Evolutionary conservation across 805 yeast species (phyloP).

Genomic region (Teunomyces funiuensis): DNA sequence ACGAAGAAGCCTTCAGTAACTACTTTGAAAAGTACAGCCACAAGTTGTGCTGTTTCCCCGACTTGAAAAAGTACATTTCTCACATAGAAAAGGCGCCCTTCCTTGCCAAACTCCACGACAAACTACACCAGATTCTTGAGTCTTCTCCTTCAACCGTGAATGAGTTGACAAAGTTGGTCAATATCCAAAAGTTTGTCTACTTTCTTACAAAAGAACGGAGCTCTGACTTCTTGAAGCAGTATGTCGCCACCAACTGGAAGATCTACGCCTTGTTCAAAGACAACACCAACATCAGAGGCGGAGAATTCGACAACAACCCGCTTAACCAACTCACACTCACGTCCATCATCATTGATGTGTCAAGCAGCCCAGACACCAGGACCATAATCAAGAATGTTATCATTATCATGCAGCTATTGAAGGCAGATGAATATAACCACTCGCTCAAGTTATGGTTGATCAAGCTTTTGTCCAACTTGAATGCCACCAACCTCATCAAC

Average conservation of each 20-base stretch:
- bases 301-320: slow-evolving; percentile 65
- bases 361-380: slow-evolving; percentile 20
- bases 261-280: slow-evolving; percentile 35
- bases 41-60: slow-evolving; percentile 67
- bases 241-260: slow-evolving; percentile 10
- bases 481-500: slow-evolving; percentile 50
- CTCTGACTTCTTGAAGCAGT: background rate
- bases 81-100: background rate
- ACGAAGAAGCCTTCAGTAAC: slow-evolving; percentile 27
- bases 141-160: slow-evolving; percentile 7
- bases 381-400: slow-evolving; percentile 41
- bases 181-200: slow-evolving; percentile 51
- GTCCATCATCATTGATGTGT: slow-evolving; percentile 36
- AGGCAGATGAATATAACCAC: slow-evolving; percentile 68
- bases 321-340: slow-evolving; percentile 67
- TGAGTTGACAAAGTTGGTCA: slow-evolving; percentile 29
- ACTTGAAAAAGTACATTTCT: slow-evolving; percentile 41
- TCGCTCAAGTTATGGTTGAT: slow-evolving; percentile 71
- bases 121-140: background rate
- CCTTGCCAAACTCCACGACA: background rate
- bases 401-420: slow-evolving; percentile 56
- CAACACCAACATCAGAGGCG: slow-evolving; percentile 32
- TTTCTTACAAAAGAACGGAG: slow-evolving; percentile 12
- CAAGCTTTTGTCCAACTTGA: slow-evolving; percentile 58
- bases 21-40: slow-evolving; percentile 49